Base-by-base conservation (phyloP, 176 grass and related monocot species). In the Eragrostis curvula region DNA sequence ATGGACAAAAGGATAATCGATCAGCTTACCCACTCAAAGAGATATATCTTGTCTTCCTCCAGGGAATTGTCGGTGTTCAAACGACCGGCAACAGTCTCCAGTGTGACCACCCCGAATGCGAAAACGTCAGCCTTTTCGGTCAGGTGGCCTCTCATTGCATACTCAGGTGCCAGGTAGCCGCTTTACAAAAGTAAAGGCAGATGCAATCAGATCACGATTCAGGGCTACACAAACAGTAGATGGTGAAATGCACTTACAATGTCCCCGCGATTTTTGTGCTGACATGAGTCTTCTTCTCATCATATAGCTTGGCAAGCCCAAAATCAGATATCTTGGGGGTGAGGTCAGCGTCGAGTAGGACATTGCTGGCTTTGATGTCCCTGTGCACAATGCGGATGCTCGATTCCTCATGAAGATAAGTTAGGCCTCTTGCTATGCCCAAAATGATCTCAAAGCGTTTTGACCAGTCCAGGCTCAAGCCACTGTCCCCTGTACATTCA, bases 361-460 rank as follows among this genome's bases (percentile, higher is more conserved):
- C 57, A 77, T 94, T 94, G 66, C 88, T 91, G 15, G 91, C 79
- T 49, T 94, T 94, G 61, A 94, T 87, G 52, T 94, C 92, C 90
- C 92, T 84, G 59, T 94, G 91, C 42, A 94, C 86, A 45, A 94
- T 94, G 30, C n/a, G 77, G 24, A 85, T 47, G 21, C 73, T 85
- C 23, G 89, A 87, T 16, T 94, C 92, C 86, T 94, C 89, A 21
- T 94, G 92, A 20, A 94, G 72, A 71, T 91, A 94, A 21, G 86
- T 41, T 25, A 91, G 75, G 29, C 89, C 89, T 72, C 83, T 87
- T 9, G 89, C 89, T 23, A 91, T 79, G 48, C 84, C 92, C 56
- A 91, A 30, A n/a, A 81, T 87, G 68, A 94, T 89, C 32, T 91
- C 86, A 25, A 87, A 94, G 27, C 89, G 89, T 12, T 70, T 75